Percentiles rank a stretch among this genome's conserved stretches.
phyloP scores from a whole-genome alignment of 1,284 basidiomycete species.

The Apiotrichum domesticum region DNA sequence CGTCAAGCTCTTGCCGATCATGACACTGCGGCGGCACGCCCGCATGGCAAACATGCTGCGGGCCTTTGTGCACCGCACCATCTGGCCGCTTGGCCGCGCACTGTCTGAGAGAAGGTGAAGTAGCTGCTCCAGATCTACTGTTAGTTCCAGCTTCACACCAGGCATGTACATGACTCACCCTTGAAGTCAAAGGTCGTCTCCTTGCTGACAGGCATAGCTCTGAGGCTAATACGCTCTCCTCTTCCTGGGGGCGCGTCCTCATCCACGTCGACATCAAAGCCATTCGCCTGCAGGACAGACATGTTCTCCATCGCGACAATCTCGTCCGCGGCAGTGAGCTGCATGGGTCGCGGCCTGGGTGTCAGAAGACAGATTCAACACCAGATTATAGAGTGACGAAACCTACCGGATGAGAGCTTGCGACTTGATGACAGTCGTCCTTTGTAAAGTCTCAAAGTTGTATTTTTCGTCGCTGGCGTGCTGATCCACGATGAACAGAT shows the following conservation, averaged over 20 bases:
- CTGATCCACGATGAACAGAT: conserved; percentile 77
- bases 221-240: conserved; percentile 59
- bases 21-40: conserved; percentile 91
- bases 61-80: conserved; percentile 88
- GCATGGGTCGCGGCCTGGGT: conserved; percentile 64
- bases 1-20: conserved; percentile 84
- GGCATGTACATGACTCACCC: conserved; percentile 46
- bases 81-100: conserved; percentile 59
- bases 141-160: background rate
- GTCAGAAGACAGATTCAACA: background rate
- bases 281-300: conserved; percentile 72
- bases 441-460: conserved; percentile 87
- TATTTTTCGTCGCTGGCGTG: conserved; percentile 84
- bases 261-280: conserved; percentile 62
- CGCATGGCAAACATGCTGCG: conserved; percentile 93
- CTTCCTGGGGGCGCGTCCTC: conserved; percentile 53
- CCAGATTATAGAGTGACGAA: conserved; percentile 20
- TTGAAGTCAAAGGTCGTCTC: conserved; percentile 71
- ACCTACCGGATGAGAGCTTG: conserved; percentile 73
- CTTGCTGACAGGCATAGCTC: conserved; percentile 86
- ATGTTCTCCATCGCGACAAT: conserved; percentile 80
- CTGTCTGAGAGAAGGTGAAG: conserved; percentile 73
- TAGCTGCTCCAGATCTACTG: conserved; percentile 86
- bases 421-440: conserved; percentile 76
- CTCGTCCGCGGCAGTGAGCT: conserved; percentile 86